Conservation (phyloP, 2,329 filamentous ascomycete species). For the Lasiodiplodia sp. region DNA sequence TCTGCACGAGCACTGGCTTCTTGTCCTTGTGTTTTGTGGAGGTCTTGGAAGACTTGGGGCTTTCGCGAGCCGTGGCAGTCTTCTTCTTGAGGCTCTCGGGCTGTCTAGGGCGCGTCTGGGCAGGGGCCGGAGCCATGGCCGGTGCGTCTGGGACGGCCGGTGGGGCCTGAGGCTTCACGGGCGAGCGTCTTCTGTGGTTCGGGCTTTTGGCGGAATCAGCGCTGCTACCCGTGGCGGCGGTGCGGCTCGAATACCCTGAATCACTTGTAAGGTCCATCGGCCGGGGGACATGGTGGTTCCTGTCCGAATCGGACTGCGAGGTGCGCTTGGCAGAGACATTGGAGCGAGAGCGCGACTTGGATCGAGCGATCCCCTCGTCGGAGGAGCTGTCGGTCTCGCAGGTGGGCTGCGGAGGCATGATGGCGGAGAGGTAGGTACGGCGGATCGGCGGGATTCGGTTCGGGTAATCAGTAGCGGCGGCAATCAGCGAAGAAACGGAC, state of each 20-base stretch:
- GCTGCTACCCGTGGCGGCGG: slow-evolving; percentile 59
- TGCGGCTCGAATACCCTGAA: slow-evolving; percentile 69
- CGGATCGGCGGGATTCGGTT: slow-evolving; percentile 24
- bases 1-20: slow-evolving; percentile 15
- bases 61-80: slow-evolving; percentile 4
- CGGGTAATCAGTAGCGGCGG: slow-evolving; percentile 26
- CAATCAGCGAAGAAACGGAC: slow-evolving; percentile 8
- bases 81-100: slow-evolving; percentile 6
- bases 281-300: slow-evolving; percentile 33
- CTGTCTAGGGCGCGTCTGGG: slow-evolving; percentile 5
- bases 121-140: slow-evolving; percentile 1
- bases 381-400: slow-evolving; percentile 18
- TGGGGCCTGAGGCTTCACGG: slow-evolving; percentile 14
- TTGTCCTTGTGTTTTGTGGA: slow-evolving; percentile 8
- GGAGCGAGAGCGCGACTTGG: slow-evolving; percentile 42
- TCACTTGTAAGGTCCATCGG: slow-evolving; percentile 62
- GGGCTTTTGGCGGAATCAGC: slow-evolving; percentile 59
- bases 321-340: slow-evolving; percentile 60
- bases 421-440: slow-evolving; percentile 6
- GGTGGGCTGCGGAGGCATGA: slow-evolving; percentile 5
- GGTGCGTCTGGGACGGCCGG: slow-evolving; percentile 1
- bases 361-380: slow-evolving; percentile 1
- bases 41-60: slow-evolving; percentile 22
- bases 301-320: slow-evolving; percentile 43
- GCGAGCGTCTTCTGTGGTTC: slow-evolving; percentile 28